phyloP scores from a whole-genome alignment of 345 rosid species.

The Excoecaria cochinchinensis region DNA sequence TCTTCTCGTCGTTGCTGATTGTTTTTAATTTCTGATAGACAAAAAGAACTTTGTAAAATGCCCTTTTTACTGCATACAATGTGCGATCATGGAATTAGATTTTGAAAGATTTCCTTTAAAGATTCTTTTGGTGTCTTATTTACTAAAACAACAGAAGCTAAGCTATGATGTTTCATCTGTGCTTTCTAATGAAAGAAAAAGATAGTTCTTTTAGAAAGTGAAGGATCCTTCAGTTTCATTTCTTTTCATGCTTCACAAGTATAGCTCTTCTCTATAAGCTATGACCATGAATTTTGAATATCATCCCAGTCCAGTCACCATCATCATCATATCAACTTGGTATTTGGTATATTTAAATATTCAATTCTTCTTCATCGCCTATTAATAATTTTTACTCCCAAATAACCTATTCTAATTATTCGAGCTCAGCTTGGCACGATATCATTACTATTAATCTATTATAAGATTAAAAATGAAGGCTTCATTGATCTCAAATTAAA shows the following conservation, averaged over 20 bases:
- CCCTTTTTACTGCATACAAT: background rate
- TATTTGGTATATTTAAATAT: too few relatives aligned
- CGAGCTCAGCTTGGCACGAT: too few relatives aligned
- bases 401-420: too few relatives aligned
- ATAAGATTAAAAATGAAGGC: too few relatives aligned
- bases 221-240: background rate
- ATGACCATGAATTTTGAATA: background rate
- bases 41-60: background rate
- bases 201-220: background rate
- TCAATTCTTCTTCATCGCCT: too few relatives aligned
- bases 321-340: too few relatives aligned
- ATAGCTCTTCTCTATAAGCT: background rate
- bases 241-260: background rate
- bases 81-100: background rate
- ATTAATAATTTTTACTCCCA: too few relatives aligned
- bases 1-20: background rate
- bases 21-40: background rate
- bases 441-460: too few relatives aligned
- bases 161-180: background rate
- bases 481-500: too few relatives aligned
- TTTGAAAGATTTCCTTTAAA: background rate
- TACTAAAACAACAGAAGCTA: background rate
- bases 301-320: too few relatives aligned
- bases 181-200: background rate
- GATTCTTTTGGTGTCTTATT: background rate